Conservation (phyloP, 768 basidiomycete species). For the Wakefieldia striispora region DNA sequence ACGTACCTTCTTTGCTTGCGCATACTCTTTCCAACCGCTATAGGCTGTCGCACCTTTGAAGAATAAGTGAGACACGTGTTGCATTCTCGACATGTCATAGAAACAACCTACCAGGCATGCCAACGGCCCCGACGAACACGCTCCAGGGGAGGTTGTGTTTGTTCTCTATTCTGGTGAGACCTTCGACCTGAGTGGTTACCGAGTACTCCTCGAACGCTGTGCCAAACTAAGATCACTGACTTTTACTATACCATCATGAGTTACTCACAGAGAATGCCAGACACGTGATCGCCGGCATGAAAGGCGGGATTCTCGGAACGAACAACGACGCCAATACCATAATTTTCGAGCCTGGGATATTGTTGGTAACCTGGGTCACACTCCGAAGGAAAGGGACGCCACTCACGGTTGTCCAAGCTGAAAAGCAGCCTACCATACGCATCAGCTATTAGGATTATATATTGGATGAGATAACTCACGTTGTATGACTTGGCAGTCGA, state of each 20-base stretch:
- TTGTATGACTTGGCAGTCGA: conserved; percentile 5
- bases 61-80: no score
- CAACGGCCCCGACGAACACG: conserved; percentile 22
- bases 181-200: not conserved
- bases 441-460: not conserved
- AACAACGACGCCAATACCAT: conserved; percentile 39
- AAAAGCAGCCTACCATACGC: conserved; percentile 1
- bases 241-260: no score
- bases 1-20: conserved; percentile 38
- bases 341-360: conserved; percentile 21
- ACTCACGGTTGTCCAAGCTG: conserved; percentile 18
- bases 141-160: conserved; percentile 26
- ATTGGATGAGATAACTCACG: conserved; percentile 3
- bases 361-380: no score
- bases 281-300: conserved; percentile 40
- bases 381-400: not conserved
- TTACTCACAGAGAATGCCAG: no score
- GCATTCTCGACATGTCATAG: no score
- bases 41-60: conserved; percentile 26
- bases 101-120: conserved; percentile 18
- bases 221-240: conserved; percentile 14
- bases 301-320: conserved; percentile 42
- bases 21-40: conserved; percentile 30
- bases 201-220: conserved; percentile 18
- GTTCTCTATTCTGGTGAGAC: conserved; percentile 18